phyloP scores from a whole-genome alignment of 2,329 filamentous ascomycete species.

The Bimuria novae-zelandiae region DNA sequence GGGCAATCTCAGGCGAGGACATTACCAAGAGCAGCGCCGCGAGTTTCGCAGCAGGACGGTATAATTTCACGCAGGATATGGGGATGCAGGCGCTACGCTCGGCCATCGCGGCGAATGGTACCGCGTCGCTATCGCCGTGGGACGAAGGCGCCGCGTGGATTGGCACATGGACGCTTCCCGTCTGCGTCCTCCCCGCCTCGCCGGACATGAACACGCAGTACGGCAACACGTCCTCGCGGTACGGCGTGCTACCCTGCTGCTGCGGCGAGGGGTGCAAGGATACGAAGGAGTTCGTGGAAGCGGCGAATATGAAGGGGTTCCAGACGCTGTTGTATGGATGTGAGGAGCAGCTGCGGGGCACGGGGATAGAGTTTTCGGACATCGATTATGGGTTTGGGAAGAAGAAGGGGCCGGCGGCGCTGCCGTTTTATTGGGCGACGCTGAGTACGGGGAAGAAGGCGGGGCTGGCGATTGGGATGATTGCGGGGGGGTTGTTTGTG shows the following conservation, averaged over 20 bases:
- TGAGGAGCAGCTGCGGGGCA: constrained; percentile 1
- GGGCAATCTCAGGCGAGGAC: neutral
- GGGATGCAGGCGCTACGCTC: neutral
- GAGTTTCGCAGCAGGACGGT: neutral
- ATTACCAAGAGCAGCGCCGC: neutral
- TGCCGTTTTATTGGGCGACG: constrained; percentile 1
- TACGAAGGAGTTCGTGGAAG: constrained; percentile 1
- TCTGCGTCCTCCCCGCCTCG: neutral
- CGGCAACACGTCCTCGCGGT: neutral
- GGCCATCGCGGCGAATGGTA: constrained; percentile 1
- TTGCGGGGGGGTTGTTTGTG: neutral
- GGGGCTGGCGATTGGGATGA: constrained; percentile 1
- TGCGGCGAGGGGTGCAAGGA: neutral
- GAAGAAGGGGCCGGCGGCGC: neutral
- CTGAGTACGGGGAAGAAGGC: neutral
- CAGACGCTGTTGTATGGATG: constrained; percentile 5
- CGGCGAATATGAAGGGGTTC: neutral
- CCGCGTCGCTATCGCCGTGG: neutral
- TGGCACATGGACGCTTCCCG: constrained; percentile 2
- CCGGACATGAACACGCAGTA: constrained; percentile 1
- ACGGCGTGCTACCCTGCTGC: constrained; percentile 3
- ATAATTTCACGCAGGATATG: constrained; percentile 3
- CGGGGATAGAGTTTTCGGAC: neutral
- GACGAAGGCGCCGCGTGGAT: constrained; percentile 2
- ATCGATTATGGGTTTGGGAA: constrained; percentile 4